Percentiles rank a stretch among this genome's conserved stretches.
These are phyloP conservation scores for Corylus americana DNA, from an alignment of 306 rosid genomes.

Conservation along the genomic window DNA sequence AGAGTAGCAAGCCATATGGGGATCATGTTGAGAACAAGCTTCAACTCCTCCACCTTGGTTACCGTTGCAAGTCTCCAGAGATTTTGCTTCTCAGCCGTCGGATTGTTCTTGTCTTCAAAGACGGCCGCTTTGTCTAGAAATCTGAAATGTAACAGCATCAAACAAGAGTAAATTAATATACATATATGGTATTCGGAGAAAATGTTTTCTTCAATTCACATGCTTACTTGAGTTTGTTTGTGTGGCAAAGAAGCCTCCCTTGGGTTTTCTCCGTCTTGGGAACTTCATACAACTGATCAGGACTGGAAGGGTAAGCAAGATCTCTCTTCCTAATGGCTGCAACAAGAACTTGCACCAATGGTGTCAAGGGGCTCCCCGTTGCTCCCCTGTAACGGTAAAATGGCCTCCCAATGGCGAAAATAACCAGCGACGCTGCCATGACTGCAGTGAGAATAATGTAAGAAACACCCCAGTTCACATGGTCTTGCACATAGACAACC, in stretches of 20 bases:
- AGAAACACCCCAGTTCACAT: constrained; percentile 73
- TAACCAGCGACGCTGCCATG: constrained; percentile 66
- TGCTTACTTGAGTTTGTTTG: constrained; percentile 72
- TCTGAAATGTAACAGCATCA: constrained; percentile 33
- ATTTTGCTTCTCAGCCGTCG: constrained; percentile 43
- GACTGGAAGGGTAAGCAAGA: constrained; percentile 56
- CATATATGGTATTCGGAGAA: too few species aligned
- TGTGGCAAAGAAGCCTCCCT: constrained; percentile 67
- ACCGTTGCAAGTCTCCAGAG: constrained; percentile 75
- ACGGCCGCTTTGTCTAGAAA: constrained; percentile 94
- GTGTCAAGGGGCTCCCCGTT: constrained; percentile 86
- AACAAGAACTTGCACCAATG: constrained; percentile 81
- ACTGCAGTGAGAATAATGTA: constrained; percentile 59
- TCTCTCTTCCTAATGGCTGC: constrained; percentile 77
- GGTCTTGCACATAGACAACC: constrained; percentile 80
- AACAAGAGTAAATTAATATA: too few species aligned
- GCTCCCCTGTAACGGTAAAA: constrained; percentile 65
- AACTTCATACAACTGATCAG: constrained; percentile 58
- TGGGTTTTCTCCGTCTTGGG: constrained; percentile 35
- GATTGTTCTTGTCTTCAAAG: constrained; percentile 34
- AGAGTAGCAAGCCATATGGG: constrained; percentile 80
- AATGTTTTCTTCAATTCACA: background rate
- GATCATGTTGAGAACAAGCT: constrained; percentile 76
- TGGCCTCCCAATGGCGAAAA: constrained; percentile 70
- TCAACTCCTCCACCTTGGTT: constrained; percentile 81